Conservation (phyloP, 208 protist species). For the Vickermania spadyakhi region DNA sequence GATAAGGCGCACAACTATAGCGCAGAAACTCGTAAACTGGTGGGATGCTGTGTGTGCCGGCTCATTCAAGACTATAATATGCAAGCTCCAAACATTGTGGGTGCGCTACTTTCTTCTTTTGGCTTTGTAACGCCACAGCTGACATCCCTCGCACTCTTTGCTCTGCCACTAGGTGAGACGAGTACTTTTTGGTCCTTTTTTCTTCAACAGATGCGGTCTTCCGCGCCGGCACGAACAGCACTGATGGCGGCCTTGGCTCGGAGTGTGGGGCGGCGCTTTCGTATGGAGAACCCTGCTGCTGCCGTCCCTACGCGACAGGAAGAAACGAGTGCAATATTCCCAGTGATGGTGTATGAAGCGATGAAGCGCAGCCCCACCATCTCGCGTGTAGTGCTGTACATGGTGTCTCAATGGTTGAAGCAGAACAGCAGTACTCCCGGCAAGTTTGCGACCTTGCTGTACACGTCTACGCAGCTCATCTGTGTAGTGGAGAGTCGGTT, state of each 20-base stretch:
- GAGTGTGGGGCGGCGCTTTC: constrained; percentile 72
- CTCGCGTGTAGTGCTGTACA: constrained; percentile 71
- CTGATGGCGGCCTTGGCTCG: constrained; percentile 79
- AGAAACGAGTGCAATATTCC: constrained; percentile 70
- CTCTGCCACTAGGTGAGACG: constrained; percentile 64
- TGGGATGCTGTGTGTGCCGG: constrained; percentile 82
- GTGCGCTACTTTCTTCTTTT: constrained; percentile 54
- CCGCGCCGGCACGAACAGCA: constrained; percentile 72
- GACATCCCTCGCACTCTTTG: constrained; percentile 53
- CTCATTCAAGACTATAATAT: constrained; percentile 89
- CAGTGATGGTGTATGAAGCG: constrained; percentile 82
- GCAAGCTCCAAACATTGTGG: constrained; percentile 80
- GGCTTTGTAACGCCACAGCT: constrained; percentile 69
- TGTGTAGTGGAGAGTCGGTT: constrained; percentile 51
- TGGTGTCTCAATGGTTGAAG: constrained; percentile 79
- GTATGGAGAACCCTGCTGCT: constrained; percentile 61
- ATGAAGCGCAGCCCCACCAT: constrained; percentile 82
- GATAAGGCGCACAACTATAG: constrained; percentile 79
- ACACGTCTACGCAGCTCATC: constrained; percentile 77
- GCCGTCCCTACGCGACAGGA: constrained; percentile 38
- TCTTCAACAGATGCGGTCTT: constrained; percentile 74
- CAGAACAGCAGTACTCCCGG: constrained; percentile 58
- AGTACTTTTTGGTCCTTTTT: constrained; percentile 88
- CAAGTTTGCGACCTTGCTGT: constrained; percentile 74
- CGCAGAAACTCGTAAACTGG: constrained; percentile 72